Conservation (phyloP, 805 yeast genomes). For the Torulaspora maleeae region DNA sequence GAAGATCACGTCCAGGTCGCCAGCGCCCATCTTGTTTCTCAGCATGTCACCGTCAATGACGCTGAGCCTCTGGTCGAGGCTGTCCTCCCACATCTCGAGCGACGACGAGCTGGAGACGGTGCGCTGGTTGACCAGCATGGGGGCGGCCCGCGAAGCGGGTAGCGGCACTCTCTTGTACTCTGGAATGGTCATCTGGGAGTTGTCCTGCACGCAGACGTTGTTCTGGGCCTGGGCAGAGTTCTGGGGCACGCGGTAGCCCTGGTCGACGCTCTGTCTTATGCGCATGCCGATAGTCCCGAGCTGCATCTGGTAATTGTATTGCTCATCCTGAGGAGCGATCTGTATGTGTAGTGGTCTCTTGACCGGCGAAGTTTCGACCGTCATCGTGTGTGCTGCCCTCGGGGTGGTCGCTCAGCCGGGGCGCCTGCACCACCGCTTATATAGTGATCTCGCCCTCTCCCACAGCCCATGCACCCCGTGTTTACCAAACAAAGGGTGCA, state of each 20-base stretch:
- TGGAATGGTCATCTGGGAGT: constrained; percentile 26
- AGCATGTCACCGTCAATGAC: constrained; percentile 32
- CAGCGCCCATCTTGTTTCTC: constrained; percentile 24
- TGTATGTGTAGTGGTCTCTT: constrained; percentile 35
- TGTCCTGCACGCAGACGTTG: constrained; percentile 22
- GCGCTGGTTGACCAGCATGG: constrained; percentile 34
- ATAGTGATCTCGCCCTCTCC: background rate
- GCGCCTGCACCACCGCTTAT: too few species aligned
- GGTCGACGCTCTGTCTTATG: constrained; percentile 59
- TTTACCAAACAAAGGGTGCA: constrained; percentile 14
- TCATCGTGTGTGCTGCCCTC: background rate
- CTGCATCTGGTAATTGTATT: constrained; percentile 32
- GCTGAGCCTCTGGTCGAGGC: constrained; percentile 35
- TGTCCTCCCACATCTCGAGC: constrained; percentile 39
- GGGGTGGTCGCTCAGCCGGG: background rate
- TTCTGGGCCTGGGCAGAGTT: constrained; percentile 3
- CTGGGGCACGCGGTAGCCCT: constrained; percentile 45
- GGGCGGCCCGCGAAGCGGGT: constrained; percentile 31
- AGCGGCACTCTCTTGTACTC: constrained; percentile 37
- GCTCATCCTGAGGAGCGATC: constrained; percentile 23
- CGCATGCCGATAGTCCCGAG: constrained; percentile 65
- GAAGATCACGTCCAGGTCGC: constrained; percentile 20
- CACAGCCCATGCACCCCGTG: constrained; percentile 5
- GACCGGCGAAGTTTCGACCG: constrained; percentile 27
- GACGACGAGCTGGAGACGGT: constrained; percentile 36